Evolutionary conservation across 305 asterid genomes (phyloP), one percentile per base, ranked within the genome.

Genomic region (Solanum hybrid): DNA sequence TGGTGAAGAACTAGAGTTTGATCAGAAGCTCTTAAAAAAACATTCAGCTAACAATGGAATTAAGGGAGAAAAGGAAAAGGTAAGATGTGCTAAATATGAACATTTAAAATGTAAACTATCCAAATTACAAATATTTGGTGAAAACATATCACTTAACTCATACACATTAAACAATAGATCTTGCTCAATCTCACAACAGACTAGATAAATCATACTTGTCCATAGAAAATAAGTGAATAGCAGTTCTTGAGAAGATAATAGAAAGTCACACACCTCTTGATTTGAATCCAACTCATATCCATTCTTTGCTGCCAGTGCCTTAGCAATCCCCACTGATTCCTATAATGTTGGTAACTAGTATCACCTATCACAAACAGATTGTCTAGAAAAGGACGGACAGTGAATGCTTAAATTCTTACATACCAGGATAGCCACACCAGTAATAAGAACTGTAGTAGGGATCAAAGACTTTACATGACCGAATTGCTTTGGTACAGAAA

Each of bases 321-420:
- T 98, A 85, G 99, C 99, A 88, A 98, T 98, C 88, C 99, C 99
- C 56, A 98, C 99, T 78, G 99, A 98, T 93, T 98, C 99, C 99
- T 97, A 86, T 36, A 79, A 80, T 90, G 32, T 76, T 81, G 73
- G 38, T 29, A 46, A 88, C 29, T 26, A 10, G 73, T 88, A 34
- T 85, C 87, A 85, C 75, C 31, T 76, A 89, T 26, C 71, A 85
- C 32, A 38, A 76, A 89, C 32, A 72, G 51, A 69, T 64, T 88
- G 29, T 86, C 91, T 73, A 88, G 73, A 88, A 88, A 86, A 80
- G 75, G 82, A 32, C 20, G 11, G 20, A 84, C 31, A 38, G 16
- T 34, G 32, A 56, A 90, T 72, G 91, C 51, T 71, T 17, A 88
- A 78, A 86, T 82, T 77, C 85, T 88, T 88, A 89, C 94, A 92